A percentile compares a stretch with the other conserved stretches of the same genome.
These are phyloP conservation scores for Myxozyma sirexii DNA, from an alignment of 805 yeast genomes.

Conservation along the genomic window DNA sequence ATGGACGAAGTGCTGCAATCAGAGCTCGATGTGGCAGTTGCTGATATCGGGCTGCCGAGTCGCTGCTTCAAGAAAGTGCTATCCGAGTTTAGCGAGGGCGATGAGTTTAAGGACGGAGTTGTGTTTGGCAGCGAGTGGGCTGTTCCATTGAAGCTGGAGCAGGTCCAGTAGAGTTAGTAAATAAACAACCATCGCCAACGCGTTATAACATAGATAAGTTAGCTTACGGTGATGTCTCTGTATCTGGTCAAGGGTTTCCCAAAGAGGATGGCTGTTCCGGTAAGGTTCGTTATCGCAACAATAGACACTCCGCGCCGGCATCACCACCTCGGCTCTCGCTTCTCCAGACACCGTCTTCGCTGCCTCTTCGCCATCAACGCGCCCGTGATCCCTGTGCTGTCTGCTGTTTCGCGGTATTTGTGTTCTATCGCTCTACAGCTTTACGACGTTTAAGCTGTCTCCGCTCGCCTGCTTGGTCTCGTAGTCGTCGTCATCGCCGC, in stretches of 20 bases:
- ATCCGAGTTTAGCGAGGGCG: slow-evolving; percentile 13
- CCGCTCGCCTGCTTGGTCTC: not conserved
- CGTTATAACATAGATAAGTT: no score
- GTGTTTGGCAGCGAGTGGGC: slow-evolving; percentile 35
- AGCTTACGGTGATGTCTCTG: not conserved
- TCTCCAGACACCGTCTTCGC: no score
- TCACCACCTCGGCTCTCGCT: no score
- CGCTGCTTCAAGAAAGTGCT: slow-evolving; percentile 25
- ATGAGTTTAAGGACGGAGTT: slow-evolving; percentile 24
- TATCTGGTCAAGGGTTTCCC: slow-evolving; percentile 3
- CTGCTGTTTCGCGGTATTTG: no score
- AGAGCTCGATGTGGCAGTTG: slow-evolving; percentile 25
- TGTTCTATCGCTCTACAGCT: no score
- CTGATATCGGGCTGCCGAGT: slow-evolving; percentile 36
- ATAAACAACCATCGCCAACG: not conserved
- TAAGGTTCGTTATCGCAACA: slow-evolving; percentile 10
- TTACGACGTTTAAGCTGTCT: not conserved
- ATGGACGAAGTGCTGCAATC: slow-evolving; percentile 15
- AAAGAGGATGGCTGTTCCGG: not conserved
- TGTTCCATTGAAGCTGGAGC: slow-evolving; percentile 19
- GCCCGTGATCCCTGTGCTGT: no score
- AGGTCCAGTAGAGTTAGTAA: not conserved
- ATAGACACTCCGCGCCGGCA: slow-evolving; percentile 9
- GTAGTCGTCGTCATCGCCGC: not conserved
- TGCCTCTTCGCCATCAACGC: no score